Base-by-base conservation (phyloP, 768 basidiomycete genomes). In the Thelephora ganbajun region DNA sequence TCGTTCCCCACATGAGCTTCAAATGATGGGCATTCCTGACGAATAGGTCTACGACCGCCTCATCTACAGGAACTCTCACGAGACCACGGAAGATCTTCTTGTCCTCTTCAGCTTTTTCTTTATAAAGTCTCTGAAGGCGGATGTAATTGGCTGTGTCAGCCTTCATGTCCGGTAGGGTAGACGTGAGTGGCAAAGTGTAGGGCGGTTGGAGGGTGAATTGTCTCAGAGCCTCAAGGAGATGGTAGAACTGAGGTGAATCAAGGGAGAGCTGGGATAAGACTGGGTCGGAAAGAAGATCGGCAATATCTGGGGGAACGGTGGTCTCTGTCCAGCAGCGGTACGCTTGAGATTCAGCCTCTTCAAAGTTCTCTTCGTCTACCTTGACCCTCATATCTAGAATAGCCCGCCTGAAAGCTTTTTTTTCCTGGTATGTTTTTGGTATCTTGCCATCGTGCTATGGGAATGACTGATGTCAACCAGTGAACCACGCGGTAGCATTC, bases 131-230 rank as follows among this genome's bases (percentile, higher is more conserved):
- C 59, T 97, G 93, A 11, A 99, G 71, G 14, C 77, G 71, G 43
- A 96, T 80, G 59, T 97, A 98, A 47, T 73, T 72, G 18, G 67
- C 59, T 5, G 96, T 96, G 58, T 83, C 83, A 14, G 92, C 80
- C 59, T 93, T 93, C 89, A 99, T 97, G 65, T 99, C 94, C 0
- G 94, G 94, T 9, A 98, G 71, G 0, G 87, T 76, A 42, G 85
- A 76, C 2, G 82, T 81, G n/a, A 96, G 68, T 0, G 94, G 96
- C 65, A 59, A 47, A 82, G 69, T 5, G 71, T 67, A 0, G 74
- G 71, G 50, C 88, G 77, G 12, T 71, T 52, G 59, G 93, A 83
- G 18, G 94, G 70, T 0, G 69, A 53, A 43, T 88, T 73, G 30
- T 89, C 86, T 7, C 67, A 67, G 1, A 90, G 89, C 3, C 94